Conservation (phyloP, 139 green algal genomes). For the Tetraselmis chui region DNA sequence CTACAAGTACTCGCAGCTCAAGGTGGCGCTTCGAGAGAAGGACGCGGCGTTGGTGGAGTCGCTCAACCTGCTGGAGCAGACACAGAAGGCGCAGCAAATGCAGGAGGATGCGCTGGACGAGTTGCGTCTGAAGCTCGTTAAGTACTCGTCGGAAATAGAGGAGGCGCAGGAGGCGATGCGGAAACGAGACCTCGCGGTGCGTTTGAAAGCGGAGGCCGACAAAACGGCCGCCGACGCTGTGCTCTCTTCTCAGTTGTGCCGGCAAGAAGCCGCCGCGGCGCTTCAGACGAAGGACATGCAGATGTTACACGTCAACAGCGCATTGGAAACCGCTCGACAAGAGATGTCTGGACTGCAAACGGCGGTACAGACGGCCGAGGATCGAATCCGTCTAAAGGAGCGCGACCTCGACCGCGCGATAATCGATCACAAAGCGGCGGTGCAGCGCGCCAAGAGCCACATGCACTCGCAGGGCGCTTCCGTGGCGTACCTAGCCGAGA, state of each 20-base stretch:
- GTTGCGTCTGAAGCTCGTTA: background rate
- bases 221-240: background rate
- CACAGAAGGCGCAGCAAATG: background rate
- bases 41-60: background rate
- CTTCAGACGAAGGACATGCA: background rate
- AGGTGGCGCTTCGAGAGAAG: background rate
- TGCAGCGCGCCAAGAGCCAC: background rate
- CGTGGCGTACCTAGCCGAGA: background rate
- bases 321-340: background rate
- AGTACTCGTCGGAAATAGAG: background rate
- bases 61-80: background rate
- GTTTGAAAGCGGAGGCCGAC: background rate
- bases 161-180: background rate
- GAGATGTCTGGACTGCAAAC: background rate
- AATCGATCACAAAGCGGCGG: background rate
- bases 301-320: background rate
- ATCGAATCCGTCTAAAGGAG: background rate
- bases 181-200: background rate
- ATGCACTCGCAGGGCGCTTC: background rate
- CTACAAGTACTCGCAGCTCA: background rate
- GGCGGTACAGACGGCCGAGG: background rate
- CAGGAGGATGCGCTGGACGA: background rate
- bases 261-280: background rate
- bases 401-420: background rate
- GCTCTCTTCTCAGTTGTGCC: background rate